Base-by-base conservation (phyloP, 2,329 filamentous ascomycete genomes). In the Diplodia intermedia region DNA sequence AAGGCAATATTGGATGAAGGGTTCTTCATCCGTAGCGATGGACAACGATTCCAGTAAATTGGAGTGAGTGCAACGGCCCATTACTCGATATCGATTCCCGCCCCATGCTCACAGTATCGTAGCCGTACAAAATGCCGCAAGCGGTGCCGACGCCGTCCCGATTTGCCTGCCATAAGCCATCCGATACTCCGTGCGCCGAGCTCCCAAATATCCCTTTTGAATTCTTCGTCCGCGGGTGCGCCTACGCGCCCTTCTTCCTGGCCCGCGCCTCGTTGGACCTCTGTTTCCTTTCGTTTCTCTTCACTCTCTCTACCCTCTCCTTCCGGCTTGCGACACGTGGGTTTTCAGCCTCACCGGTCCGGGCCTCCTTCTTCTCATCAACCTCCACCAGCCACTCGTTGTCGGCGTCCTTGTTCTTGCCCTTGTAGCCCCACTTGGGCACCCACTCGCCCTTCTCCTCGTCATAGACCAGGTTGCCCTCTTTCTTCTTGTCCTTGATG, bases 371-470 rank as follows among this genome's bases (percentile, higher is more conserved):
- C 78, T 84, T 83, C 72, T 90, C 88, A 76, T 97, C 91, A 66
- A 99, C 90, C 86, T 98, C 95, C 69, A 97, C 92, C 73, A 97
- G 83, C 91, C 94, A 97, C 75, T 97, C 90, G 71, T 88, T 85
- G 80, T 96, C 90, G 23, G 88, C 90, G 70, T 89, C 89, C 84
- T 95, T 94, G 80, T 95, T 95, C 79, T 91, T 89, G 70, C 91
- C 94, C 83, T 94, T 91, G 83, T 95, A 97, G 0, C 95, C 95
- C 93, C 94, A 99, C 81, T 93, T 94, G 71, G 92, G 90, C 77
- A 93, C 91, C 93, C 93, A 98, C 78, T 95, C 91, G 72, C 92
- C 91, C 38, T 84, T 91, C 69, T 86, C 88, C 80, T 97, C 92
- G 80, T 98, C 93, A 79, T 90, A 98, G 68, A 90, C 88, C 74